Base-by-base conservation (phyloP, 2,329 filamentous ascomycete genomes). In the Pleomassaria siparia region DNA sequence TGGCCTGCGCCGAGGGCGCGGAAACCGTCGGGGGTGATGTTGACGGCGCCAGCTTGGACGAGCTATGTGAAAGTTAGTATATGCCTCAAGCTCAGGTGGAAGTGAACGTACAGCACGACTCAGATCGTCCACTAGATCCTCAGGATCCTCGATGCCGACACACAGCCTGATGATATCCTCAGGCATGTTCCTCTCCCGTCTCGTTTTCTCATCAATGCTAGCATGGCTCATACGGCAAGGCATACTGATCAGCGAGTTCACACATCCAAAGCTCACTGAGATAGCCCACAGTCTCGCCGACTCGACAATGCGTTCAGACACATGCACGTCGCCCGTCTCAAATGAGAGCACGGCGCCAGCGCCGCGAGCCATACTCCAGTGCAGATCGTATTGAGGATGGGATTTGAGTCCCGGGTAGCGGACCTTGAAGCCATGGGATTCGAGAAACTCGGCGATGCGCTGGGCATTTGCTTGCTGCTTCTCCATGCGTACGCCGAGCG, bases 221-320 rank as follows among this genome's bases (percentile, higher is more conserved):
- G 94, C 94, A 73, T 99, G 94, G 74, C 92, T 97, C 95, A 99
- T 99, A 64, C 92, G 91, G 75, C 94, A 99, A 8, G 94, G 92
- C 92, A 99, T 96, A 76, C 91, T 96, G 73, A 99, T 99, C 70
- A 99, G 77, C 69, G 89, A 95, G 76, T 99, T 99, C 57, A 99
- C 94, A 70, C 94, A 97, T 40, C 94, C 94, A 69, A 99, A 99
- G 66, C 90, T 96, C 50, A 99, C 94, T 57, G 89, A 95, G 60
- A 99, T 99, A 26, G 88, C 91, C 85, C 90, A 99, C 25, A 99
- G 78, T 55, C 88, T 84, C 2, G 94, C 89, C 24, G 88, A 89
- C 74, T 97, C 94, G 4, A 99, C 94, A 62, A 99, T 96, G 30
- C 91, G 83, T 75, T 96, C 90, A 4, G 89, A 95, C 25, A 96